Percentiles rank a stretch among this genome's conserved stretches.
Evolutionary conservation across 2,329 filamentous ascomycete species (phyloP).

Genomic region (Cryphonectria radicalis): DNA sequence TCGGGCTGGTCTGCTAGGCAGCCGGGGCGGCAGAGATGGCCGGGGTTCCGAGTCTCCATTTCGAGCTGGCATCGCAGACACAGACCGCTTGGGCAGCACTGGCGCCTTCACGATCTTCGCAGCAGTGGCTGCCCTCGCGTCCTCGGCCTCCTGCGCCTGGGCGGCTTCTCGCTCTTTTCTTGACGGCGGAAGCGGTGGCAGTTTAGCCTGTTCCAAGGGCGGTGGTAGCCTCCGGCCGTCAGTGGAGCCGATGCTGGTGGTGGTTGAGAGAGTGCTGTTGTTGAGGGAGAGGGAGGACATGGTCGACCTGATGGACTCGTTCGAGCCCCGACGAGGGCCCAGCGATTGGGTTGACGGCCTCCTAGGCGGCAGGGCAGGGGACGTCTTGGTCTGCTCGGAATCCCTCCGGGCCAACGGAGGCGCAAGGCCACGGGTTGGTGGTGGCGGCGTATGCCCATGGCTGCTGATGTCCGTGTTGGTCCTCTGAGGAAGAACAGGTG

Average conservation of each 20-base stretch:
- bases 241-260: slow-evolving; percentile 43
- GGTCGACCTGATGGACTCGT: slow-evolving; percentile 60
- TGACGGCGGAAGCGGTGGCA: slow-evolving; percentile 62
- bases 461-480: slow-evolving; percentile 36
- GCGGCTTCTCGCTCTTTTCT: slow-evolving; percentile 56
- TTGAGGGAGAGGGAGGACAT: slow-evolving; percentile 57
- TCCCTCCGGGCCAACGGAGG: slow-evolving; percentile 46
- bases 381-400: slow-evolving; percentile 41
- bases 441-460: slow-evolving; percentile 32
- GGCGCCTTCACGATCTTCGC: slow-evolving; percentile 37
- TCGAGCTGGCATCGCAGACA: slow-evolving; percentile 40
- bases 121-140: slow-evolving; percentile 36
- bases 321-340: slow-evolving; percentile 55
- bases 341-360: slow-evolving; percentile 51
- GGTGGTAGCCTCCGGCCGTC: slow-evolving; percentile 60
- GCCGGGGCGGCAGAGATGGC: slow-evolving; percentile 53
- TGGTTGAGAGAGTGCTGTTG: slow-evolving; percentile 49
- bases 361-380: slow-evolving; percentile 56
- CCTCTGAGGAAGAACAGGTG: slow-evolving; percentile 47
- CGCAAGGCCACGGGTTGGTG: slow-evolving; percentile 35
- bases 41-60: slow-evolving; percentile 34
- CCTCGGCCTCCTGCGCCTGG: slow-evolving; percentile 43
- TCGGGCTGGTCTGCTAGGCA: slow-evolving; percentile 54
- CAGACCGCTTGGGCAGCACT: slow-evolving; percentile 44
- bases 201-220: slow-evolving; percentile 56